A percentile compares a stretch with the other conserved stretches of the same genome.
phyloP scores from a whole-genome alignment of 345 rosid genomes.

The Citrus unshiu region DNA sequence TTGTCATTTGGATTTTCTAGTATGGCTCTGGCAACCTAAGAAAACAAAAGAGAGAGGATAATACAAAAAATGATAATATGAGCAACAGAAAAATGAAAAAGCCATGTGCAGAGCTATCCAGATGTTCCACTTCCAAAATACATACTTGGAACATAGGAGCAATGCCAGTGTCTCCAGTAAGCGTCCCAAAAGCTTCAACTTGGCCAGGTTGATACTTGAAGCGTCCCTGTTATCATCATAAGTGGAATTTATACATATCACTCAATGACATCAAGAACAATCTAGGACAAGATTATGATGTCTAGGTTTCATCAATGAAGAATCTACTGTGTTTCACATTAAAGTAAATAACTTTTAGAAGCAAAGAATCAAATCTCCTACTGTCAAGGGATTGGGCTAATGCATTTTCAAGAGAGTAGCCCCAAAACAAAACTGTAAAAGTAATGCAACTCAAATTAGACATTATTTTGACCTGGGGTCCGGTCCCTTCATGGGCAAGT shows the following conservation, averaged over 20 bases:
- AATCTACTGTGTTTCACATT: neutral
- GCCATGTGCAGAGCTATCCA: neutral
- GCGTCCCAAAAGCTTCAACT: slow-evolving; percentile 65
- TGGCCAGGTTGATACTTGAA: slow-evolving; percentile 63
- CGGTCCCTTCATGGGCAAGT: slow-evolving; percentile 68
- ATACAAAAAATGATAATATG: neutral
- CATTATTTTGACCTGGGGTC: slow-evolving; percentile 53
- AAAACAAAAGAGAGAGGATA: slow-evolving; percentile 1
- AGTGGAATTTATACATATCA: neutral
- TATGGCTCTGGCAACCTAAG: slow-evolving; percentile 48
- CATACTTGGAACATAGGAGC: slow-evolving; percentile 74
- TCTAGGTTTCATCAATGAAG: neutral
- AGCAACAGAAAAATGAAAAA: neutral
- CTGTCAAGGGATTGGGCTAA: neutral
- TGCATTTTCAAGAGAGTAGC: too few species aligned
- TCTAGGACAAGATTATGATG: neutral
- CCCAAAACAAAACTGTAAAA: neutral
- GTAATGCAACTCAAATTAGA: neutral
- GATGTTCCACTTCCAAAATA: neutral
- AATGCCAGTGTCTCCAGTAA: slow-evolving; percentile 76
- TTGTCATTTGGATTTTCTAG: slow-evolving; percentile 45
- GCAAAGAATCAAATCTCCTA: neutral
- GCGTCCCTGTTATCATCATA: slow-evolving; percentile 41
- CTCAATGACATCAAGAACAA: neutral
- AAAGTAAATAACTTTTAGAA: neutral